These are phyloP conservation scores for Pythium insidiosum DNA, from an alignment of 352 stramenopile species.

Conservation along the genomic window DNA sequence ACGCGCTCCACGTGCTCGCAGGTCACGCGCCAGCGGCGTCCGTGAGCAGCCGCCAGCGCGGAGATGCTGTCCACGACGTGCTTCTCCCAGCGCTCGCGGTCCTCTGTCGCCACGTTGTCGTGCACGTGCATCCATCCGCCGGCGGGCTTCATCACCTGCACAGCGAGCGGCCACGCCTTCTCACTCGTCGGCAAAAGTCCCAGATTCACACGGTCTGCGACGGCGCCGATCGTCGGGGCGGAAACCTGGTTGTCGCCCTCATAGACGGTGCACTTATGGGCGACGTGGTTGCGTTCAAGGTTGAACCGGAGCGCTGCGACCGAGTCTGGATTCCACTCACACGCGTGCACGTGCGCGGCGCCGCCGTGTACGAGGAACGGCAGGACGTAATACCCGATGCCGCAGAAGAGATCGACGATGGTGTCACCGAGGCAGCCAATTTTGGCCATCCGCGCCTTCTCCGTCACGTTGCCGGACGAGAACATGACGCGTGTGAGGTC, in stretches of 20 bases:
- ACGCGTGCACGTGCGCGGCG: slow-evolving; percentile 87
- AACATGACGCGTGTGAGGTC: slow-evolving; percentile 97
- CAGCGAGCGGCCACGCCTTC: slow-evolving; percentile 89
- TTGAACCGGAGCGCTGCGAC: slow-evolving; percentile 88
- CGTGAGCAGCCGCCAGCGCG: slow-evolving; percentile 29
- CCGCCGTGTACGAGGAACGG: slow-evolving; percentile 90
- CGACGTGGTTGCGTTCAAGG: slow-evolving; percentile 87
- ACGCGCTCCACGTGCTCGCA: slow-evolving; percentile 86
- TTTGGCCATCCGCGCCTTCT: slow-evolving; percentile 92
- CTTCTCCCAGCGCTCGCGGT: slow-evolving; percentile 75
- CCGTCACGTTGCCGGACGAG: slow-evolving; percentile 93
- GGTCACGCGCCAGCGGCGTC: slow-evolving; percentile 64
- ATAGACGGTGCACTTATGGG: slow-evolving; percentile 66
- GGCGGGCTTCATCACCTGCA: slow-evolving; percentile 82
- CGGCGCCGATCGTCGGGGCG: slow-evolving; percentile 50
- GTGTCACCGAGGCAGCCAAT: slow-evolving; percentile 81
- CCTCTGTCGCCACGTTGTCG: slow-evolving; percentile 88
- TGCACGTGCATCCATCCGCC: slow-evolving; percentile 96
- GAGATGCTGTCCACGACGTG: slow-evolving; percentile 45
- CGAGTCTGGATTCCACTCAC: slow-evolving; percentile 95
- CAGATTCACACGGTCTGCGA: slow-evolving; percentile 92
- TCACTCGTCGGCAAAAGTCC: slow-evolving; percentile 92
- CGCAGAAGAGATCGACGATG: slow-evolving; percentile 95
- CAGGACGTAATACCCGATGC: slow-evolving; percentile 98
- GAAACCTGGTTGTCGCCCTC: slow-evolving; percentile 87